Evolutionary conservation across 768 basidiomycete genomes (phyloP).

Genomic region (Hypholoma sublateritium): DNA sequence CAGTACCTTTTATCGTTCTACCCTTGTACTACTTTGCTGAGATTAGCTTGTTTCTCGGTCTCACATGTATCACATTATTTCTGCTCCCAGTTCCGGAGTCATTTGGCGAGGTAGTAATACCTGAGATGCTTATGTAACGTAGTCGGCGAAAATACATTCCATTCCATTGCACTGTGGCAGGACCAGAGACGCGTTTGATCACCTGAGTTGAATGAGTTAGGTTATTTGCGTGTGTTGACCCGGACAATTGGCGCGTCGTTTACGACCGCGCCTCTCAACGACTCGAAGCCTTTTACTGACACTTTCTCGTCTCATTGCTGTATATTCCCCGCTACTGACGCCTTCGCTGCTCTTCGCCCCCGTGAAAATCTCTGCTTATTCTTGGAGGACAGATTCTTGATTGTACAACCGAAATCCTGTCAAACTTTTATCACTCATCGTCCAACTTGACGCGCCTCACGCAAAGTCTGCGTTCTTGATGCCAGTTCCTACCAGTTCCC

Average conservation of each 20-base stretch:
- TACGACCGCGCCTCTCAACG: constrained; percentile 17
- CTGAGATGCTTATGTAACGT: too few species aligned
- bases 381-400: too few species aligned
- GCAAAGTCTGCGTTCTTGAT: constrained; percentile 12
- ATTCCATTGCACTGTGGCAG: too few species aligned
- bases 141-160: too few species aligned
- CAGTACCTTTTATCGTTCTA: not conserved
- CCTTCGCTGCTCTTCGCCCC: not conserved
- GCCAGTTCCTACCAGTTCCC: constrained; percentile 23
- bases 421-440: not conserved
- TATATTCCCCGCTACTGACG: not conserved
- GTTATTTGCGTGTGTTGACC: constrained; percentile 22
- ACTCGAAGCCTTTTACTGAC: constrained; percentile 14
- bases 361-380: too few species aligned
- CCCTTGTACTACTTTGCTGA: not conserved
- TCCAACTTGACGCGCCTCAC: constrained; percentile 5
- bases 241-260: constrained; percentile 20
- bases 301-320: not conserved
- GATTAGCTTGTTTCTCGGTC: not conserved
- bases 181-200: constrained; percentile 6
- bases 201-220: constrained; percentile 6
- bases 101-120: too few species aligned
- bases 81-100: not conserved
- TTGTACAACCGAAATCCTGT: not conserved
- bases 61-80: not conserved